These are phyloP conservation scores for Phyllosticta citrichinensis DNA, from an alignment of 2,329 filamentous ascomycete genomes.

Conservation along the genomic window DNA sequence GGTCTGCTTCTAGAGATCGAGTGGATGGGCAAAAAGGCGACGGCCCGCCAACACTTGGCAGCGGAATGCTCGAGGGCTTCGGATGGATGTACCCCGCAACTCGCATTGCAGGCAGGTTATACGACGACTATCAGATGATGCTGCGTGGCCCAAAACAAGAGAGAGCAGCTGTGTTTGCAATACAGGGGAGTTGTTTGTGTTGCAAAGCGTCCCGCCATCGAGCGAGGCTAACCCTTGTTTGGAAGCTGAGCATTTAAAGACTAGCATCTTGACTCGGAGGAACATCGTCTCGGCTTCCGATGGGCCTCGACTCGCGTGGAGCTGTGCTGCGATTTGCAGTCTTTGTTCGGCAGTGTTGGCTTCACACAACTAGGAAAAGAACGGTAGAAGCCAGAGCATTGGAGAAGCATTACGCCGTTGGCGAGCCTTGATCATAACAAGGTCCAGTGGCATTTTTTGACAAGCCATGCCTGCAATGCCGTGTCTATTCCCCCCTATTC, in stretches of 20 bases:
- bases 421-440: neutral
- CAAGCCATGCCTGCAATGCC: neutral
- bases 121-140: neutral
- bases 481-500: neutral
- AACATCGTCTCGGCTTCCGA: neutral
- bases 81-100: neutral
- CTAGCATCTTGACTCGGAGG: neutral
- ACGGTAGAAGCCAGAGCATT: neutral
- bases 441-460: neutral
- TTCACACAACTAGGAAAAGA: neutral
- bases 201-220: neutral
- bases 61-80: neutral
- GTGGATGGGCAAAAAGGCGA: conserved; percentile 1
- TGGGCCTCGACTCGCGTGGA: neutral
- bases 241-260: neutral
- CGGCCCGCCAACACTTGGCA: neutral
- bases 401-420: neutral
- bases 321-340: neutral
- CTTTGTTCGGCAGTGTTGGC: neutral
- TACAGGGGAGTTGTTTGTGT: neutral
- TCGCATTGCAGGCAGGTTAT: neutral
- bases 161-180: neutral
- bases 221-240: neutral
- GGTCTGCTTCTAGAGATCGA: neutral
- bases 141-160: neutral